phyloP scores from a whole-genome alignment of 371 early-diverging fungal species.

The Massospora cicadina region DNA sequence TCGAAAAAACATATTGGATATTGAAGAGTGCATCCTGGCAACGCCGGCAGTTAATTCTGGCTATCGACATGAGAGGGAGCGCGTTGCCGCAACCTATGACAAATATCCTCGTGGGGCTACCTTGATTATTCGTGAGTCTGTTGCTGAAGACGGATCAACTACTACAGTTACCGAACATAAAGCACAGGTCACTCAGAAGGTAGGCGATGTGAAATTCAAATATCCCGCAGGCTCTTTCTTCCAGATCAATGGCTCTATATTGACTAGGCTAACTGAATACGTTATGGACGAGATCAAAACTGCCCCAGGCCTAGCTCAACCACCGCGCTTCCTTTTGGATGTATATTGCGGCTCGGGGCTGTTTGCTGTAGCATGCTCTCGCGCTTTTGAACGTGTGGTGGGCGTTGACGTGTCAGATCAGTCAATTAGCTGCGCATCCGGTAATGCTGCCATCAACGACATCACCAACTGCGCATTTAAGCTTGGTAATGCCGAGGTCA shows the following conservation, averaged over 20 bases:
- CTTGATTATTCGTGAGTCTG: slow-evolving; percentile 29
- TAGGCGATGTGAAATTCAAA: slow-evolving; percentile 20
- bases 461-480: slow-evolving; percentile 29
- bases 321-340: slow-evolving; percentile 29
- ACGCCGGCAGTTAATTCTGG: slow-evolving; percentile 32
- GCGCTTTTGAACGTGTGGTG: slow-evolving; percentile 29
- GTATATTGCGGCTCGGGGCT: slow-evolving; percentile 52
- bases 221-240: slow-evolving; percentile 32
- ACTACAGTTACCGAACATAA: slow-evolving; percentile 19
- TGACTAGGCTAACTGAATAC: slow-evolving; percentile 31
- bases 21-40: slow-evolving; percentile 39
- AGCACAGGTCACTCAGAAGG: slow-evolving; percentile 20
- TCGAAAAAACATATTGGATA: slow-evolving; percentile 31
- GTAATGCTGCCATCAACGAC: slow-evolving; percentile 35
- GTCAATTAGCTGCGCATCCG: slow-evolving; percentile 31
- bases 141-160: slow-evolving; percentile 15
- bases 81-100: slow-evolving; percentile 18
- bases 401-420: slow-evolving; percentile 42
- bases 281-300: slow-evolving; percentile 25
- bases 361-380: slow-evolving; percentile 35
- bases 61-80: slow-evolving; percentile 1
- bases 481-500: slow-evolving; percentile 29
- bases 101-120: slow-evolving; percentile 31
- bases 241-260: slow-evolving; percentile 40
- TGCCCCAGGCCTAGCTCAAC: slow-evolving; percentile 13